A percentile compares a stretch with the other conserved stretches of the same genome.
phyloP scores from a whole-genome alignment of 2,329 filamentous ascomycete species.

The Alternaria metachromatica region DNA sequence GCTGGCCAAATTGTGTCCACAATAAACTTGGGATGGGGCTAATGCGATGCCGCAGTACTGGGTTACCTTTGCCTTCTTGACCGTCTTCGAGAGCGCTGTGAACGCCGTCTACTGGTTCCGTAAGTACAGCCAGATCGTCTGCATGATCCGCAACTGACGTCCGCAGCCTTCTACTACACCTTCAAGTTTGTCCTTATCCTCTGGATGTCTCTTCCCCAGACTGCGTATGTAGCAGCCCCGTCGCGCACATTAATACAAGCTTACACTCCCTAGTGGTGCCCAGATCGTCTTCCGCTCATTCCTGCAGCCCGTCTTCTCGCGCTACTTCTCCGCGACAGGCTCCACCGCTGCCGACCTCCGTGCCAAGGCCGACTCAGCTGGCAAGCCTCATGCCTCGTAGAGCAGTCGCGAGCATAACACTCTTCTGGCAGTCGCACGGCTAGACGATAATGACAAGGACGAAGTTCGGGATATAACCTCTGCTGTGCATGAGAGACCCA shows the following conservation, averaged over 20 bases:
- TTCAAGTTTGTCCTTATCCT: constrained; percentile 99
- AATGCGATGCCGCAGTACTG: constrained; percentile 67
- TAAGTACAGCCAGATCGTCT: constrained; percentile 30
- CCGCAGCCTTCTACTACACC: constrained; percentile 90
- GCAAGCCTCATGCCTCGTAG: constrained; percentile 47
- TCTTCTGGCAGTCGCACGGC: constrained; percentile 41
- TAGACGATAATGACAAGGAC: constrained; percentile 19
- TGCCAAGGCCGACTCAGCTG: constrained; percentile 79
- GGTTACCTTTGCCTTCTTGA: constrained; percentile 85
- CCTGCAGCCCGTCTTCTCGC: constrained; percentile 87
- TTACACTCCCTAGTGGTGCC: constrained; percentile 71
- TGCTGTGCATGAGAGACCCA: constrained; percentile 15
- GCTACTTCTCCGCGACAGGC: constrained; percentile 78
- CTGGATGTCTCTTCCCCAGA: constrained; percentile 96
- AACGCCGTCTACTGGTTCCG: constrained; percentile 91
- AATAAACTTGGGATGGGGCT: constrained; percentile 12
- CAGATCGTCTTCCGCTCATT: constrained; percentile 97
- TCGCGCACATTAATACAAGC: neutral
- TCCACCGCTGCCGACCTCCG: constrained; percentile 87
- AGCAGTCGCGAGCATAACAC: constrained; percentile 18
- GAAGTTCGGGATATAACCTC: constrained; percentile 10
- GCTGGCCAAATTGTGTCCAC: neutral
- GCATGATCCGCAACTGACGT: constrained; percentile 16
- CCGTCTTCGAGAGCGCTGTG: constrained; percentile 81
- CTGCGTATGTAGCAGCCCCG: constrained; percentile 70